phyloP scores from a whole-genome alignment of 768 basidiomycete genomes.

The Termitomyces sp. region DNA sequence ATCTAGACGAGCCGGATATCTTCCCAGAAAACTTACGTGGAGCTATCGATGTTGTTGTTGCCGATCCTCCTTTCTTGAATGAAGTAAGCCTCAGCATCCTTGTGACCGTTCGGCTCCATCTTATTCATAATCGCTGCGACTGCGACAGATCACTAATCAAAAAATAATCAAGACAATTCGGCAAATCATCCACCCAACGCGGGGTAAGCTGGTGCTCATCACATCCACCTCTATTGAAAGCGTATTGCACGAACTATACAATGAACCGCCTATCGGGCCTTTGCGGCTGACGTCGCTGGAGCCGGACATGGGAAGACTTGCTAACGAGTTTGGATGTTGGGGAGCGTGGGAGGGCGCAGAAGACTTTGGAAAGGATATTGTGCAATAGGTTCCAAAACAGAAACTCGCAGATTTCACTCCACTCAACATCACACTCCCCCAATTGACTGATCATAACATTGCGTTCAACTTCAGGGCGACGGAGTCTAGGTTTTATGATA shows the following conservation, averaged over 20 bases:
- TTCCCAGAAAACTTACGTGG: conserved; percentile 33
- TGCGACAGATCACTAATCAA: conserved; percentile 35
- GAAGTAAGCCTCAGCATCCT: conserved; percentile 30
- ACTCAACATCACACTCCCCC: background rate
- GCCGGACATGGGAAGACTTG: conserved; percentile 33
- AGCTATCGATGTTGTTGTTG: conserved; percentile 37
- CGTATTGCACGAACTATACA: conserved; percentile 34
- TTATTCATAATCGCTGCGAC: background rate
- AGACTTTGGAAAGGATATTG: conserved; percentile 25
- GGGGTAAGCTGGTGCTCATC: conserved; percentile 37
- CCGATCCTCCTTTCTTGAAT: conserved; percentile 47
- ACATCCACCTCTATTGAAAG: conserved; percentile 40
- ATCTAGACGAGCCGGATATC: conserved; percentile 41
- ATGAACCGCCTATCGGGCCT: conserved; percentile 36
- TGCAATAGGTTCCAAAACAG: background rate
- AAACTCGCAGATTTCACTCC: background rate
- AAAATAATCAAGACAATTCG: conserved; percentile 37
- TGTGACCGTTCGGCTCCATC: conserved; percentile 2
- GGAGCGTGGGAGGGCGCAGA: conserved; percentile 42
- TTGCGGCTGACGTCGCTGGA: conserved; percentile 32
- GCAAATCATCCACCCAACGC: conserved; percentile 37
- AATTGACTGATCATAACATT: background rate
- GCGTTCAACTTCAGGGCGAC: background rate
- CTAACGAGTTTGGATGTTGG: conserved; percentile 46
- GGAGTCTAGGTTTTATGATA: background rate